Evolutionary conservation across 257 asterid genomes (phyloP).

Genomic region (Penstemon barbatus): DNA sequence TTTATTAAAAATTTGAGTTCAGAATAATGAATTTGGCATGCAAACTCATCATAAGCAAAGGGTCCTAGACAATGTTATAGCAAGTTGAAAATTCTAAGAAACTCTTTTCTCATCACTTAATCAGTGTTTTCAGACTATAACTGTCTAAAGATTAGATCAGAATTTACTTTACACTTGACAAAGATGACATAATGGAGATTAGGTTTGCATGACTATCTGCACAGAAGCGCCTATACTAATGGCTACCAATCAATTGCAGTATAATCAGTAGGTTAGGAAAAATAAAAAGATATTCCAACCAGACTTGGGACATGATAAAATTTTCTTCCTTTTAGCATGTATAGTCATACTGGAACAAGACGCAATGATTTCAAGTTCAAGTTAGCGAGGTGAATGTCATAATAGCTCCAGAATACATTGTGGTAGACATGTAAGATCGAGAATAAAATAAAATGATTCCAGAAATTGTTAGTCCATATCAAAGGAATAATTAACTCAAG

Average conservation of each 20-base stretch:
- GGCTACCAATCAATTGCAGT: background rate
- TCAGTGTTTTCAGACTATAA: background rate
- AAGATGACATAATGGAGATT: background rate
- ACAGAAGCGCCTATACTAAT: conserved; percentile 1
- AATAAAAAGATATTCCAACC: background rate
- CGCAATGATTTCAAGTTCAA: conserved; percentile 1
- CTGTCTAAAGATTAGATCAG: conserved; percentile 10
- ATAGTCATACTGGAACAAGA: conserved; percentile 5
- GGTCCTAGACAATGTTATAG: background rate
- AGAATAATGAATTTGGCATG: background rate
- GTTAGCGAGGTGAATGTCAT: conserved; percentile 8
- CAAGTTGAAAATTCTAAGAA: background rate
- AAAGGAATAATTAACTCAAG: conserved; percentile 20
- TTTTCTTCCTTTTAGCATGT: background rate
- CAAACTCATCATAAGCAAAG: background rate
- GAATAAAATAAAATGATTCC: too few species aligned
- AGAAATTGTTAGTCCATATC: conserved; percentile 2
- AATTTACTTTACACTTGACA: background rate
- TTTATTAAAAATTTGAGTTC: background rate
- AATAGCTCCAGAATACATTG: conserved; percentile 1
- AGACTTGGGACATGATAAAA: background rate
- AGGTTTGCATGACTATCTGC: background rate
- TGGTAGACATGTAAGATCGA: conserved; percentile 4
- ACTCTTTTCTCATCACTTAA: background rate
- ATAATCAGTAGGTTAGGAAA: background rate